Evolutionary conservation across 2,329 filamentous ascomycete species (phyloP).

Genomic region (Ciborinia camelliae): DNA sequence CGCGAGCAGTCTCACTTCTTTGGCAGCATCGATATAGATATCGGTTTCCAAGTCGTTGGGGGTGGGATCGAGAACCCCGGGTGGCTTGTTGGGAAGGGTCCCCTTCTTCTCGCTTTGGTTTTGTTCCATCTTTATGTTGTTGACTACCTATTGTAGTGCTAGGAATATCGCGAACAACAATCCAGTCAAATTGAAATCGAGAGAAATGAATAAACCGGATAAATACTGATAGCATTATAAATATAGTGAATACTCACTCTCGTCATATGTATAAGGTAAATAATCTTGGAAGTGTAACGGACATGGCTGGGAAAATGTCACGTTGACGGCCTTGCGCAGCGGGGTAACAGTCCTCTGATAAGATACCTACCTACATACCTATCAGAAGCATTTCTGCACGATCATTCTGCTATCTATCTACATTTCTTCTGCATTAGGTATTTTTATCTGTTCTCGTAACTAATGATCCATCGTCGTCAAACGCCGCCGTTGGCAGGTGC

Average conservation of each 20-base stretch:
- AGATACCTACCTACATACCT: conserved; percentile 16
- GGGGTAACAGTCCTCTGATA: conserved; percentile 16
- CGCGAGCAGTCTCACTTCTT: conserved; percentile 45
- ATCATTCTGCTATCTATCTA: conserved; percentile 8
- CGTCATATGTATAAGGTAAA: conserved; percentile 11
- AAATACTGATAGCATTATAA: not conserved
- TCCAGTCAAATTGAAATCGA: not conserved
- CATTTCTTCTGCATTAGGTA: conserved; percentile 2
- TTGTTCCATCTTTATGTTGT: conserved; percentile 15
- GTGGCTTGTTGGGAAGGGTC: conserved; percentile 5
- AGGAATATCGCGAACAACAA: not conserved
- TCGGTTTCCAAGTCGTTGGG: conserved; percentile 11
- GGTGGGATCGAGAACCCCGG: not conserved
- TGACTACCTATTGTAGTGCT: too few relatives aligned
- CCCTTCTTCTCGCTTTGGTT: conserved; percentile 14
- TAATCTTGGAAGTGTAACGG: not conserved
- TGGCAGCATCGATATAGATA: conserved; percentile 41
- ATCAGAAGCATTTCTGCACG: not conserved
- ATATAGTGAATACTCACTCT: not conserved
- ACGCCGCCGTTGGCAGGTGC: not conserved
- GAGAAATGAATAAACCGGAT: not conserved
- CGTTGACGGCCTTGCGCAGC: conserved; percentile 15
- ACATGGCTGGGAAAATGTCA: not conserved
- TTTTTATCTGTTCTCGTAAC: not conserved
- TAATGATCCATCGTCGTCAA: not conserved